Conservation (phyloP, 2,329 filamentous ascomycete genomes). For the Alternaria triticina region DNA sequence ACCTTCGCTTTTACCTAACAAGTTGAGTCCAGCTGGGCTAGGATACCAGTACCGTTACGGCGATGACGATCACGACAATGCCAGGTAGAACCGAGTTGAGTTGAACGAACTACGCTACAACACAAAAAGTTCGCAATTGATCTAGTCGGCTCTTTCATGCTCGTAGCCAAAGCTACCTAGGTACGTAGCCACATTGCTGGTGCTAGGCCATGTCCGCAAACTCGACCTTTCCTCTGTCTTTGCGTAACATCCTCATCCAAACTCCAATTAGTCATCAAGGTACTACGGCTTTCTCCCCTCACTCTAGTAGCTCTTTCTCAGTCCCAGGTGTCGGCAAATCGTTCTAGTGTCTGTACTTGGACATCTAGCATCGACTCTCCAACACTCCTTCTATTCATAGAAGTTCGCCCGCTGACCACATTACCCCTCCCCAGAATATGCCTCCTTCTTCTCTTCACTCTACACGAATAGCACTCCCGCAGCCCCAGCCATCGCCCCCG, state of each 20-base stretch:
- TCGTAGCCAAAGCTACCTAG: not conserved
- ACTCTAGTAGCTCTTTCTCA: not conserved
- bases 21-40: not conserved
- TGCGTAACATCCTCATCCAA: not conserved
- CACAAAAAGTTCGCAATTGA: no score
- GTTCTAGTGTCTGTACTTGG: not conserved
- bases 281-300: not conserved
- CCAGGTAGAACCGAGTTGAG: not conserved
- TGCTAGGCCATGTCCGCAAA: not conserved
- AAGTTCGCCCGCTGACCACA: not conserved
- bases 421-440: not conserved
- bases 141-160: not conserved
- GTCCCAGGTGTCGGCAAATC: not conserved
- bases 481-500: constrained; percentile 24
- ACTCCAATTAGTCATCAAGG: not conserved
- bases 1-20: not conserved
- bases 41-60: not conserved
- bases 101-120: not conserved
- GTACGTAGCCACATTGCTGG: not conserved
- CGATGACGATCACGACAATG: not conserved
- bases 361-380: not conserved
- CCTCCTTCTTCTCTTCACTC: not conserved
- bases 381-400: not conserved
- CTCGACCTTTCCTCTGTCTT: not conserved
- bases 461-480: constrained; percentile 24